phyloP scores from a whole-genome alignment of 495 filamentous ascomycete genomes.

The Sabuloglossum arenarium region DNA sequence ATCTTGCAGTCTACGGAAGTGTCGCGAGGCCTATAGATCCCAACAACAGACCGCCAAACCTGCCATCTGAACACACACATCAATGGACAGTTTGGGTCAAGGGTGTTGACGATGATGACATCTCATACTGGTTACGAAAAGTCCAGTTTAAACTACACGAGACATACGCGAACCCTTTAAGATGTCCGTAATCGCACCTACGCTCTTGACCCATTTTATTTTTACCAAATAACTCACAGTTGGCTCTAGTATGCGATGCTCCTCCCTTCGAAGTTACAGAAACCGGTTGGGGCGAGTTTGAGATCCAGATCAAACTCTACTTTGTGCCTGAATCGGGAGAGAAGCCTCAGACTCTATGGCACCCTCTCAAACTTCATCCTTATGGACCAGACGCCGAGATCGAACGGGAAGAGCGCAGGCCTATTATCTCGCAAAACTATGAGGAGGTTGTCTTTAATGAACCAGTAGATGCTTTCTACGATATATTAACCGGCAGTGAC shows the following conservation, averaged over 20 bases:
- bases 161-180: slow-evolving; percentile 71
- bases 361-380: slow-evolving; percentile 76
- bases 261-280: slow-evolving; percentile 73
- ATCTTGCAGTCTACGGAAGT: slow-evolving; percentile 50
- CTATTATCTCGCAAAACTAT: too few species aligned
- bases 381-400: too few species aligned
- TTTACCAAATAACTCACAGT: too few species aligned
- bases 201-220: too few species aligned
- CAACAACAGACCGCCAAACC: slow-evolving; percentile 35
- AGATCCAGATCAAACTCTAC: slow-evolving; percentile 80
- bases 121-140: slow-evolving; percentile 89
- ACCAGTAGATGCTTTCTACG: slow-evolving; percentile 75
- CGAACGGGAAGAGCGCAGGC: too few species aligned
- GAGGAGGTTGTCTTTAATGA: slow-evolving; percentile 94
- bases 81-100: slow-evolving; percentile 87
- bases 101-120: slow-evolving; percentile 63
- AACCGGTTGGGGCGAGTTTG: slow-evolving; percentile 96
- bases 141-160: slow-evolving; percentile 97
- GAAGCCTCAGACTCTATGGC: slow-evolving; percentile 80
- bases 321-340: slow-evolving; percentile 70
- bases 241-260: too few species aligned
- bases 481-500: slow-evolving; percentile 49
- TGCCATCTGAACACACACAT: slow-evolving; percentile 68
- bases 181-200: too few species aligned
- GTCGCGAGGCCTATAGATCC: slow-evolving; percentile 59